Percentiles rank a stretch among this genome's conserved stretches.
Evolutionary conservation across 1,284 basidiomycete genomes (phyloP).

Genomic region (Apiotrichum sp.): DNA sequence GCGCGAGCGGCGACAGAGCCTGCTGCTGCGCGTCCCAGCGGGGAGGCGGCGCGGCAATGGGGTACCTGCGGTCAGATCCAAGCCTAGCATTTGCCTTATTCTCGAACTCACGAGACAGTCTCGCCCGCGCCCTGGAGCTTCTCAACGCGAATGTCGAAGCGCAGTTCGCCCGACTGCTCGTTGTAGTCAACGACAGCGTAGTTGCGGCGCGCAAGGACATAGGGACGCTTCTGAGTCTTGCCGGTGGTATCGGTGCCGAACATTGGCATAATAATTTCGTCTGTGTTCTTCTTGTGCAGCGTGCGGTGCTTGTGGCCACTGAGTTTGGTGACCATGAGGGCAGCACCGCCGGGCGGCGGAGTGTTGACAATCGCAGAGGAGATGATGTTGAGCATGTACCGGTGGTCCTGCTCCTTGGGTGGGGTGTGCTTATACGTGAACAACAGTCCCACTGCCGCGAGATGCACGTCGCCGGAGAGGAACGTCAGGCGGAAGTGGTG

Average conservation of each 20-base stretch:
- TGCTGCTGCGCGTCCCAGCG: neutral
- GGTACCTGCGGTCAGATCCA: neutral
- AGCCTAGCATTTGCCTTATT: too few species aligned
- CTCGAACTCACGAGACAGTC: slow-evolving; percentile 57
- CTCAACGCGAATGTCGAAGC: slow-evolving; percentile 86
- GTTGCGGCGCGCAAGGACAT: slow-evolving; percentile 63
- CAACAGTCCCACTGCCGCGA: slow-evolving; percentile 71
- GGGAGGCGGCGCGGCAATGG: neutral
- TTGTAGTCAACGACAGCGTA: slow-evolving; percentile 76
- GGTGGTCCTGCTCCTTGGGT: slow-evolving; percentile 58
- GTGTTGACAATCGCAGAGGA: slow-evolving; percentile 50
- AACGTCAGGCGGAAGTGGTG: slow-evolving; percentile 68
- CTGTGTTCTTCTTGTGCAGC: slow-evolving; percentile 57
- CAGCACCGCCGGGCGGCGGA: slow-evolving; percentile 68
- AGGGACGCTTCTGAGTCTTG: slow-evolving; percentile 40
- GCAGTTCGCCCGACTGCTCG: slow-evolving; percentile 57
- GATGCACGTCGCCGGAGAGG: slow-evolving; percentile 87
- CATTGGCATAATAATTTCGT: slow-evolving; percentile 82
- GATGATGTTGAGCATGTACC: slow-evolving; percentile 74
- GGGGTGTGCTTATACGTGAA: slow-evolving; percentile 56
- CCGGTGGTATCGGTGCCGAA: slow-evolving; percentile 76
- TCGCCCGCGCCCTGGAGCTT: slow-evolving; percentile 69
- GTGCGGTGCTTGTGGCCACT: slow-evolving; percentile 79
- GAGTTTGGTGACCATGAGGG: slow-evolving; percentile 71
- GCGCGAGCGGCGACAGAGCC: neutral